phyloP scores from a whole-genome alignment of 2,329 filamentous ascomycete genomes.

The Cordyceps fumosorosea region DNA sequence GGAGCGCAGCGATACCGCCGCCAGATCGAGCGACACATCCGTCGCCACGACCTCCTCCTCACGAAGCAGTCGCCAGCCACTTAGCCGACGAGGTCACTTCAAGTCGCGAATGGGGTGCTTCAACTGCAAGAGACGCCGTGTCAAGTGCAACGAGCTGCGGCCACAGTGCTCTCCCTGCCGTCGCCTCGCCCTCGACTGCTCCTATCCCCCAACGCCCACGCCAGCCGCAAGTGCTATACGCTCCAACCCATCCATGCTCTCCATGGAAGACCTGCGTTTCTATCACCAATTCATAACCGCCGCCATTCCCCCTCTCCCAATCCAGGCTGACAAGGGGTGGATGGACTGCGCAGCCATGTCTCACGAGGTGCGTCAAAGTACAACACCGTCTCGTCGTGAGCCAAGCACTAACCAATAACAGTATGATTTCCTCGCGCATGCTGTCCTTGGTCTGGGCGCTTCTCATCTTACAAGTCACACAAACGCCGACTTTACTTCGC shows the following conservation, averaged over 20 bases:
- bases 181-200: slow-evolving; percentile 28
- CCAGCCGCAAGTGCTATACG: slow-evolving; percentile 4
- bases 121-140: slow-evolving; percentile 26
- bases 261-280: slow-evolving; percentile 39
- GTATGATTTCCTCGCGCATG: slow-evolving; percentile 32
- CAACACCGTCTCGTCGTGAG: neutral
- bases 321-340: slow-evolving; percentile 27
- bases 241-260: slow-evolving; percentile 23
- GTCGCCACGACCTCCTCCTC: neutral
- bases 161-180: slow-evolving; percentile 26
- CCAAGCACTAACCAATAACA: slow-evolving; percentile 13
- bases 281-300: slow-evolving; percentile 43
- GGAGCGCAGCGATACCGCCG: neutral
- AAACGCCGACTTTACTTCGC: slow-evolving; percentile 20
- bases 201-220: slow-evolving; percentile 21
- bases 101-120: slow-evolving; percentile 28
- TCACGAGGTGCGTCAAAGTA: slow-evolving; percentile 23
- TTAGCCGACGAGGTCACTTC: slow-evolving; percentile 21
- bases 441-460: slow-evolving; percentile 31
- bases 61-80: slow-evolving; percentile 1
- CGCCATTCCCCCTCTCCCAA: slow-evolving; percentile 32
- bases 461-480: slow-evolving; percentile 28
- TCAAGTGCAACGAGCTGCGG: slow-evolving; percentile 26
- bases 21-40: neutral
- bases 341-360: slow-evolving; percentile 28